Percentiles rank a stretch among this genome's conserved stretches.
phyloP scores from a whole-genome alignment of 148 eudicot genomes.

The Vaccinium darrowii region DNA sequence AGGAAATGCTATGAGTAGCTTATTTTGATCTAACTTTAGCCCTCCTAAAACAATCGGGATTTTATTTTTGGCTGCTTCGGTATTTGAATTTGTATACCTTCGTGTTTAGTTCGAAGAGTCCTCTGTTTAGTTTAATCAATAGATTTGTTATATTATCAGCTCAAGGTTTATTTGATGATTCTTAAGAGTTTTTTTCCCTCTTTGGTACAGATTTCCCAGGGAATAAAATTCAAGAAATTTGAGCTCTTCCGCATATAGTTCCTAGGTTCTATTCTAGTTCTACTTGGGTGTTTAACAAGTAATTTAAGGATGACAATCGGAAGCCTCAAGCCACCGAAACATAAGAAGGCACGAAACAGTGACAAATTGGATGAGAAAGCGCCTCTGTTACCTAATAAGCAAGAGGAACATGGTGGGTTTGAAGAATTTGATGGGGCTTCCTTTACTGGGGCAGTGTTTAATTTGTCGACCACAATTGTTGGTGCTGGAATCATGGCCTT shows the following conservation, averaged over 20 bases:
- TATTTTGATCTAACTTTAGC: neutral
- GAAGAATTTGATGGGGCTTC: slow-evolving; percentile 48
- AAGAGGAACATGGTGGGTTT: slow-evolving; percentile 27
- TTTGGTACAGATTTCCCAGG: slow-evolving; percentile 16
- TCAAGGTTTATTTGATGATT: neutral
- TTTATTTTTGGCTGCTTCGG: neutral
- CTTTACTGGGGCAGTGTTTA: slow-evolving; percentile 71
- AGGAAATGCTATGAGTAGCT: neutral
- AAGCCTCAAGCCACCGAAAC: slow-evolving; percentile 24
- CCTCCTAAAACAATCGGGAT: neutral
- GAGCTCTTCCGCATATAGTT: neutral
- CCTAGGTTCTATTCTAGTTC: neutral
- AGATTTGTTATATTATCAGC: neutral
- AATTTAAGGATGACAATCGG: slow-evolving; percentile 38
- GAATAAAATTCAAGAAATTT: neutral
- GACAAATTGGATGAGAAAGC: slow-evolving; percentile 34
- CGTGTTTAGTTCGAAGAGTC: neutral
- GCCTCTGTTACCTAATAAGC: slow-evolving; percentile 51
- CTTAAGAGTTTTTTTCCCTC: neutral
- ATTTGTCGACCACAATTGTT: slow-evolving; percentile 68
- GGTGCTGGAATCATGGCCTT: slow-evolving; percentile 95
- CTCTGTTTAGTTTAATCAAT: neutral
- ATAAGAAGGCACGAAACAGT: slow-evolving; percentile 39
- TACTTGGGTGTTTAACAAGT: neutral
- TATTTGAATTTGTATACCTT: neutral